Evolutionary conservation across 2,329 filamentous ascomycete genomes (phyloP).

Genomic region (Niveomyces coronatus): DNA sequence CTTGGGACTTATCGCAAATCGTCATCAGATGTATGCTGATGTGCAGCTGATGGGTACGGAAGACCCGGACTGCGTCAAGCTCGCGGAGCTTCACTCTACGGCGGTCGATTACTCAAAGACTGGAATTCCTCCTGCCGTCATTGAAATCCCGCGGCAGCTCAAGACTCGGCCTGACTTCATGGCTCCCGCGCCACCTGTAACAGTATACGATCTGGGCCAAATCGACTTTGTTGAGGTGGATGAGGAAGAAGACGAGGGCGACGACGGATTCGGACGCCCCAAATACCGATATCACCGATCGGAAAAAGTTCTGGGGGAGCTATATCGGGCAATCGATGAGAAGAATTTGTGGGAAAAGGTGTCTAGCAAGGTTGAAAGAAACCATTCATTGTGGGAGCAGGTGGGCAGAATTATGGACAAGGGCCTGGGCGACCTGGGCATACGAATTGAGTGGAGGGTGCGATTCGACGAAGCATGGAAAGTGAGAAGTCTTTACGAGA

Average conservation of each 20-base stretch:
- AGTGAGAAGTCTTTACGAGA: conserved; percentile 33
- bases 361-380: conserved; percentile 14
- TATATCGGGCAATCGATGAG: conserved; percentile 69
- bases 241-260: conserved; percentile 27
- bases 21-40: conserved; percentile 57
- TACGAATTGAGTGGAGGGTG: conserved; percentile 20
- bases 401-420: conserved; percentile 27
- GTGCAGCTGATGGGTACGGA: conserved; percentile 39
- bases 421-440: not conserved
- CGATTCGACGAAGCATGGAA: conserved; percentile 27
- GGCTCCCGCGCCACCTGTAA: conserved; percentile 33
- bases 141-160: conserved; percentile 28
- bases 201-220: conserved; percentile 34
- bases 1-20: conserved; percentile 53
- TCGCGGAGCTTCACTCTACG: conserved; percentile 57
- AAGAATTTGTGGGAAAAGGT: conserved; percentile 44
- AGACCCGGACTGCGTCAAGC: conserved; percentile 36
- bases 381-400: conserved; percentile 24
- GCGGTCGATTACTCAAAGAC: conserved; percentile 72
- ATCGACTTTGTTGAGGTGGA: conserved; percentile 25
- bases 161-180: conserved; percentile 41
- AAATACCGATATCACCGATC: conserved; percentile 53
- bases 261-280: conserved; percentile 33
- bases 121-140: conserved; percentile 47
- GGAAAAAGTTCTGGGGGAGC: conserved; percentile 54